phyloP scores from a whole-genome alignment of 371 early-diverging fungal genomes.

The Furculomyces boomerangus region DNA sequence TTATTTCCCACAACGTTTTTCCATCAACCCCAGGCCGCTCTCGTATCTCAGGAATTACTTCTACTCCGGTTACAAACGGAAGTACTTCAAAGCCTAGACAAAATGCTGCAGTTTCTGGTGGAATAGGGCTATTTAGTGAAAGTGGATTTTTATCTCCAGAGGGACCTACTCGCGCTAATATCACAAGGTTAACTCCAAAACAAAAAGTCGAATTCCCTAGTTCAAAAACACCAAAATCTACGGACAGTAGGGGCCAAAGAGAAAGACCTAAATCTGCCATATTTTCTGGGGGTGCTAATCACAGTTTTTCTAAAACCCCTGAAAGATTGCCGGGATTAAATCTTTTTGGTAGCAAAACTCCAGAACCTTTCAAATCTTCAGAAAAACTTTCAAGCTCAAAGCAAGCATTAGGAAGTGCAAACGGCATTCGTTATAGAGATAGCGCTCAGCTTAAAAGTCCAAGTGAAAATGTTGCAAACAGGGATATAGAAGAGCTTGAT shows the following conservation, averaged over 20 bases:
- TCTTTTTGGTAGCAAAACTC: conserved; percentile 7
- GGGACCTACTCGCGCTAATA: background rate
- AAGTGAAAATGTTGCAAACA: no score
- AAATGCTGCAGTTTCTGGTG: background rate
- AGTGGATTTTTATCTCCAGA: background rate
- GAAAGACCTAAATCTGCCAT: no score
- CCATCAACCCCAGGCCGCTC: background rate
- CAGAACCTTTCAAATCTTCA: background rate
- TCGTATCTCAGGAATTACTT: background rate
- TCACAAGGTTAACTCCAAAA: conserved; percentile 1
- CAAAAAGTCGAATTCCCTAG: conserved; percentile 1
- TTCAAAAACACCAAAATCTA: background rate
- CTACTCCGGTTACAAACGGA: conserved; percentile 2
- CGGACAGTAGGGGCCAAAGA: no score
- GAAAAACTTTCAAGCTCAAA: no score
- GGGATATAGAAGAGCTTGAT: conserved; percentile 9
- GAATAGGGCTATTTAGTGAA: conserved; percentile 7
- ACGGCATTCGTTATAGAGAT: no score
- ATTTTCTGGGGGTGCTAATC: no score
- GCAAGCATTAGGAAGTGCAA: no score
- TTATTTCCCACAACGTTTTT: background rate
- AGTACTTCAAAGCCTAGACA: conserved; percentile 3
- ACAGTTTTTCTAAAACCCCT: background rate
- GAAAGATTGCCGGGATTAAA: conserved; percentile 4
- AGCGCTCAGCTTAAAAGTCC: no score